Conservation (phyloP, 306 rosid species). For the Acacia confusa region DNA sequence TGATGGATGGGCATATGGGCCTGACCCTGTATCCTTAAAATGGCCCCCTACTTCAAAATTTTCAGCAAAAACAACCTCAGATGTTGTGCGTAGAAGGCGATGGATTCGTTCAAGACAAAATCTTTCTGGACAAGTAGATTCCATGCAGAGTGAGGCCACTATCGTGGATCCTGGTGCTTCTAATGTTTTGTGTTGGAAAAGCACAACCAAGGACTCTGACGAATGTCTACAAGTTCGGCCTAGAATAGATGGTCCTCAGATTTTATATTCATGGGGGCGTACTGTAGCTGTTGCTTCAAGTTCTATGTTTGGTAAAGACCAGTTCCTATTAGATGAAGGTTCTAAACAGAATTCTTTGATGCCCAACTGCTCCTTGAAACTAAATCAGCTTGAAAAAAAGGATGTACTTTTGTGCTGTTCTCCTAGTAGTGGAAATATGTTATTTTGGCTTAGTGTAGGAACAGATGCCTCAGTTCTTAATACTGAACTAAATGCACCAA, state of each 20-base stretch:
- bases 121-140: conserved; percentile 36
- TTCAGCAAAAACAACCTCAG: conserved; percentile 51
- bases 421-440: conserved; percentile 60
- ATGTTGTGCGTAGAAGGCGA: conserved; percentile 74
- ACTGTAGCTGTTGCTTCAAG: conserved; percentile 68
- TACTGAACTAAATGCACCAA: conserved; percentile 88
- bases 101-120: conserved; percentile 67
- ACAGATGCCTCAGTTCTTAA: conserved; percentile 93
- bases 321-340: conserved; percentile 57
- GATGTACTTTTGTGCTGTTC: conserved; percentile 73
- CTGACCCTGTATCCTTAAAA: conserved; percentile 50
- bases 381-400: conserved; percentile 90
- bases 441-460: conserved; percentile 82
- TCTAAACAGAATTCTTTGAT: conserved; percentile 53
- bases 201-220: conserved; percentile 70
- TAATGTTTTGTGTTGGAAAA: conserved; percentile 77
- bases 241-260: conserved; percentile 48
- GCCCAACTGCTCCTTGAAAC: conserved; percentile 57
- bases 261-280: conserved; percentile 73
- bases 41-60: conserved; percentile 75
- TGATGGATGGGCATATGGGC: conserved; percentile 86
- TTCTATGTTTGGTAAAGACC: conserved; percentile 72
- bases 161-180: conserved; percentile 71
- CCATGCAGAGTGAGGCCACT: conserved; percentile 43
- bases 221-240: conserved; percentile 77